phyloP scores from a whole-genome alignment of 768 basidiomycete genomes.

The Phallus indusiatus region DNA sequence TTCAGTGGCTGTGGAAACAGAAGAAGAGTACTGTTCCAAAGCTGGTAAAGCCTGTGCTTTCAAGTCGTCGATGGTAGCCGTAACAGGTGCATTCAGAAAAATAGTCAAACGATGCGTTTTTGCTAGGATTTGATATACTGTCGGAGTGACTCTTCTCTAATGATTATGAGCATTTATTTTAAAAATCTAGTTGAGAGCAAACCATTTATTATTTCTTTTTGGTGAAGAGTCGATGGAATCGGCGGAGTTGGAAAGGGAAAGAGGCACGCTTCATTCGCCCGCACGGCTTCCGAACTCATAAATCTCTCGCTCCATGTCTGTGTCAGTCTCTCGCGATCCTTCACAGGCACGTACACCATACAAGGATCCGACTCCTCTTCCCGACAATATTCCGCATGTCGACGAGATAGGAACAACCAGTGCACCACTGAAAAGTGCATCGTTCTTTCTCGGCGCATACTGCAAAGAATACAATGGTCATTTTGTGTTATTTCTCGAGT shows the following conservation, averaged over 20 bases:
- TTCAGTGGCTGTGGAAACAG: slow-evolving; percentile 7
- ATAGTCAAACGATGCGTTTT: slow-evolving; percentile 67
- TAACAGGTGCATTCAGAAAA: slow-evolving; percentile 46
- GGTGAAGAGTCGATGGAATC: too few relatives aligned
- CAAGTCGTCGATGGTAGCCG: slow-evolving; percentile 43
- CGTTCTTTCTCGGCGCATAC: slow-evolving; percentile 92
- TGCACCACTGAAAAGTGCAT: slow-evolving; percentile 90
- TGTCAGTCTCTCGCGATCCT: slow-evolving; percentile 46
- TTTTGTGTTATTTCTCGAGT: slow-evolving; percentile 19
- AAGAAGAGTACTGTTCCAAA: slow-evolving; percentile 24
- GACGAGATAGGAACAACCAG: slow-evolving; percentile 84
- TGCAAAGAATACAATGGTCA: slow-evolving; percentile 97
- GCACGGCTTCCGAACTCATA: background rate
- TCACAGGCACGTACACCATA: slow-evolving; percentile 40
- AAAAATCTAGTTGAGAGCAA: too few relatives aligned
- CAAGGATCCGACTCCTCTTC: slow-evolving; percentile 58
- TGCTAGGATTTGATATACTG: slow-evolving; percentile 57
- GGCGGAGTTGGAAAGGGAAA: background rate
- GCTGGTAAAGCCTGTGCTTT: slow-evolving; percentile 59
- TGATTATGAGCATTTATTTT: background rate
- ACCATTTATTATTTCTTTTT: too few relatives aligned
- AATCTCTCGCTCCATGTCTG: background rate
- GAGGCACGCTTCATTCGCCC: too few relatives aligned
- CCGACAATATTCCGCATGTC: slow-evolving; percentile 63
- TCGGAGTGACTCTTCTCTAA: slow-evolving; percentile 41